Evolutionary conservation across 192 early-diverging fungal genomes (phyloP), one percentile per base, ranked within the genome.

Genomic region (Coemansia sp.): DNA sequence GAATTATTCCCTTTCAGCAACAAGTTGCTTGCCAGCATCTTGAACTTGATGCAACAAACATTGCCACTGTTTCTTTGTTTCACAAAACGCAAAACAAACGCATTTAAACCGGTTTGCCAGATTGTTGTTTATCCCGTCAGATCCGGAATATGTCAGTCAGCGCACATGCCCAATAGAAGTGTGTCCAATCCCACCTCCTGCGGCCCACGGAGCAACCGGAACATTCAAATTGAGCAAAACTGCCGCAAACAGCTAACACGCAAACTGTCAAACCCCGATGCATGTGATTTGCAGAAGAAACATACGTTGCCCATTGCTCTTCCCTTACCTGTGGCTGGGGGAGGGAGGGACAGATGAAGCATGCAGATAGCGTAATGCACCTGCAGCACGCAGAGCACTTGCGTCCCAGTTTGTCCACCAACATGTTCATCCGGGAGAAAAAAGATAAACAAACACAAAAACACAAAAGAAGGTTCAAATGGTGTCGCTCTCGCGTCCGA

Each of bases 401-500:
- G n/a, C n/a, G n/a, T n/a, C n/a, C n/a, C n/a, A n/a, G n/a, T n/a
- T n/a, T n/a, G n/a, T n/a, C n/a, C n/a, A n/a, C n/a, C n/a, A n/a
- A n/a, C n/a, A n/a, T n/a, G 40, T 43, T 43, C 40, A 43, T 13
- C 18, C 40, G 18, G 34, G 15, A 43, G 18, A 3, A 43, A 43
- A 52, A 56, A 39, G 58, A 18, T 37, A 58, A 13, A 18, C 4
- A 43, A 5, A 43, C 18, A 43, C 13, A 18, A 13, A 43, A n/a
- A n/a, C n/a, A n/a, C n/a, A n/a, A n/a, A n/a, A n/a, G n/a, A n/a
- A 43, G 25, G 8, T n/a, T 60, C 52, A 84, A 7, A 85, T 74
- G 35, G 81, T 84, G 31, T 89, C 87, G 51, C 82, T 75, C 61
- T 85, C 85, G 7, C 87, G 84, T 29, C 87, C 87, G 49, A 85